phyloP scores from a whole-genome alignment of 768 basidiomycete species.

The Royoungia palumana region DNA sequence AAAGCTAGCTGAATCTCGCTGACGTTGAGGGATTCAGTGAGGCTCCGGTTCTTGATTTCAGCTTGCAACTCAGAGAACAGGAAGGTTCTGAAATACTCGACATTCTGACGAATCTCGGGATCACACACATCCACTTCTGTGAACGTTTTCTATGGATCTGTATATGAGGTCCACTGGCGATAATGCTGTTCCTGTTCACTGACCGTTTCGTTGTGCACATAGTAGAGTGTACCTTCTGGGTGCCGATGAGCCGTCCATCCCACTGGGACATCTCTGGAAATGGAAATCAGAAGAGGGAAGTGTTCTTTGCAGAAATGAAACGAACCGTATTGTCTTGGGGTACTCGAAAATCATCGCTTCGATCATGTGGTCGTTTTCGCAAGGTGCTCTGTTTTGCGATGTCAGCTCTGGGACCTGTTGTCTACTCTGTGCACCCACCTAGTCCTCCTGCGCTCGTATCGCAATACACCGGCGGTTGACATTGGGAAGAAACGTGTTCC shows the following conservation, averaged over 20 bases:
- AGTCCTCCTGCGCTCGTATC: conserved; percentile 2
- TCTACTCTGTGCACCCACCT: conserved; percentile 7
- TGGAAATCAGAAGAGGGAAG: background rate
- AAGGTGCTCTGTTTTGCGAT: background rate
- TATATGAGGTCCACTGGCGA: background rate
- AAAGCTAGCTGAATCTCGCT: conserved; percentile 43
- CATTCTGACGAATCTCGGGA: conserved; percentile 25
- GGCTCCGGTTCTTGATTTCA: conserved; percentile 6
- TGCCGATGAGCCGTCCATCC: conserved; percentile 51
- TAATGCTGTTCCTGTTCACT: conserved; percentile 3
- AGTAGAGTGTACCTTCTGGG: conserved; percentile 63
- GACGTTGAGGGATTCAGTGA: conserved; percentile 28
- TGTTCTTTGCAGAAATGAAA: background rate
- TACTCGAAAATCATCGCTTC: conserved; percentile 18
- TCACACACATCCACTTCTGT: conserved; percentile 56
- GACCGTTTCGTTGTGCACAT: conserved; percentile 47
- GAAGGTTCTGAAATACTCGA: conserved; percentile 33
- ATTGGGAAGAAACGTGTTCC: background rate
- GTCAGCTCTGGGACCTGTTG: background rate
- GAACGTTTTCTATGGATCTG: conserved; percentile 42
- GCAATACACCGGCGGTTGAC: conserved; percentile 6
- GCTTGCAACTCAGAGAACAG: conserved; percentile 20
- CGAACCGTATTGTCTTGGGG: conserved; percentile 18
- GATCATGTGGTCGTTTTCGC: conserved; percentile 13
- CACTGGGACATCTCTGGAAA: conserved; percentile 15